These are phyloP conservation scores for Magnaporthiopsis rhizophila DNA, from an alignment of 2,329 filamentous ascomycete species.

Conservation along the genomic window DNA sequence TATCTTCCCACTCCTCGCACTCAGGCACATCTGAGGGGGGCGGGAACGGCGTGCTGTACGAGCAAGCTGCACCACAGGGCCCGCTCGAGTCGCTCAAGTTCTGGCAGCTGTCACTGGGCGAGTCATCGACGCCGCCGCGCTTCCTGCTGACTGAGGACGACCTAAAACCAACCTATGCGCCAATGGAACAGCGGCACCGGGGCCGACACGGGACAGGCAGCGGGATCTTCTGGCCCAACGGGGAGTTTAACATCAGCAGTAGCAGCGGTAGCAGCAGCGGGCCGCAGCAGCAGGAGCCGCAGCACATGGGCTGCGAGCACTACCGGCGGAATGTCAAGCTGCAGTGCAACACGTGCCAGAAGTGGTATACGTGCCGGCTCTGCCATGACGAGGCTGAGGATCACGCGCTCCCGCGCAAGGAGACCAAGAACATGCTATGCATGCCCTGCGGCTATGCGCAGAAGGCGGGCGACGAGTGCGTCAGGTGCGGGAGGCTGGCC, in stretches of 20 bases:
- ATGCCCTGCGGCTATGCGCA: slow-evolving; percentile 91
- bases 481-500: slow-evolving; percentile 65
- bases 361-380: slow-evolving; percentile 91
- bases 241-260: slow-evolving; percentile 34
- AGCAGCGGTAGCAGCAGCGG: slow-evolving; percentile 24
- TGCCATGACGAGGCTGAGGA: slow-evolving; percentile 83
- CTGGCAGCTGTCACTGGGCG: slow-evolving; percentile 43
- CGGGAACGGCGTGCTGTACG: slow-evolving; percentile 17
- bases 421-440: slow-evolving; percentile 93
- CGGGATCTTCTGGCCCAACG: slow-evolving; percentile 30
- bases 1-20: slow-evolving; percentile 5
- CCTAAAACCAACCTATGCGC: slow-evolving; percentile 58
- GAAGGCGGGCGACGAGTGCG: slow-evolving; percentile 68
- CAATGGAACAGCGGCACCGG: slow-evolving; percentile 27
- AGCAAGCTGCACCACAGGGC: slow-evolving; percentile 28
- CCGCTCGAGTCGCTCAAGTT: slow-evolving; percentile 49
- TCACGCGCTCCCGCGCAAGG: slow-evolving; percentile 69
- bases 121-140: slow-evolving; percentile 29
- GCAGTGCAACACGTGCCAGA: slow-evolving; percentile 81
- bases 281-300: slow-evolving; percentile 21
- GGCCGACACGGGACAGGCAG: slow-evolving; percentile 19
- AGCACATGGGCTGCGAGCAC: slow-evolving; percentile 72
- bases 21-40: not conserved
- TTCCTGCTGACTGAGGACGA: slow-evolving; percentile 53
- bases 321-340: slow-evolving; percentile 95